Evolutionary conservation across 2,329 filamentous ascomycete species (phyloP).

Genomic region (Penicillium crustosum): DNA sequence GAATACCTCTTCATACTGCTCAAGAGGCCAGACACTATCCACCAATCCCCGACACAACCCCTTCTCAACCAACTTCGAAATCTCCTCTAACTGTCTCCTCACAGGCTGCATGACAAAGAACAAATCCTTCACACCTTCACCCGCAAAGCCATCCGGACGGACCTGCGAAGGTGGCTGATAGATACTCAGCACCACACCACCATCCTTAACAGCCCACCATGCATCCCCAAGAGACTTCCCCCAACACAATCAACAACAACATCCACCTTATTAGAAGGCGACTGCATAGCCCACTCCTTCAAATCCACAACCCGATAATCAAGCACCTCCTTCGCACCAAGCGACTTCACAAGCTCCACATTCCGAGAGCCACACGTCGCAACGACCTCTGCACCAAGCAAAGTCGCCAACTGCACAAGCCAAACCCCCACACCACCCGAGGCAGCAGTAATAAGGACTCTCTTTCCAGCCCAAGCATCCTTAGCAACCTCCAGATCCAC

Average conservation of each 20-base stretch:
- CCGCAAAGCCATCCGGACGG: conserved; percentile 29
- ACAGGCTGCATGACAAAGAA: conserved; percentile 48
- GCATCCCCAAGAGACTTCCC: conserved; percentile 40
- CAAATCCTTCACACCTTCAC: conserved; percentile 32
- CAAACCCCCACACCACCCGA: conserved; percentile 49
- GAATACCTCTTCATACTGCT: conserved; percentile 44
- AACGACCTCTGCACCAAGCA: conserved; percentile 39
- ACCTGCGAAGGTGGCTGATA: conserved; percentile 36
- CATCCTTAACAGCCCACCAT: conserved; percentile 44
- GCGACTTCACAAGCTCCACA: conserved; percentile 38
- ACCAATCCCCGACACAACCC: conserved; percentile 38
- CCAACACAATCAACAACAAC: conserved; percentile 49
- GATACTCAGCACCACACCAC: conserved; percentile 43
- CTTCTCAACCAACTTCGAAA: conserved; percentile 43
- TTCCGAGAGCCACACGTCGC: conserved; percentile 43
- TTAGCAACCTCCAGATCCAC: neutral
- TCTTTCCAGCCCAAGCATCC: conserved; percentile 31
- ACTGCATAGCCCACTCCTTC: conserved; percentile 11
- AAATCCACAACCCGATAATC: conserved; percentile 35
- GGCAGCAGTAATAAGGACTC: conserved; percentile 48
- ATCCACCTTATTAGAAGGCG: conserved; percentile 38
- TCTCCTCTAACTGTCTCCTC: conserved; percentile 37
- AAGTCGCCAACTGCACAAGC: conserved; percentile 38
- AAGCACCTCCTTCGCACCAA: conserved; percentile 46
- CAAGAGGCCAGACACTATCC: conserved; percentile 45